Base-by-base conservation (phyloP, 805 yeast species). In the Lipomyces anomalus region DNA sequence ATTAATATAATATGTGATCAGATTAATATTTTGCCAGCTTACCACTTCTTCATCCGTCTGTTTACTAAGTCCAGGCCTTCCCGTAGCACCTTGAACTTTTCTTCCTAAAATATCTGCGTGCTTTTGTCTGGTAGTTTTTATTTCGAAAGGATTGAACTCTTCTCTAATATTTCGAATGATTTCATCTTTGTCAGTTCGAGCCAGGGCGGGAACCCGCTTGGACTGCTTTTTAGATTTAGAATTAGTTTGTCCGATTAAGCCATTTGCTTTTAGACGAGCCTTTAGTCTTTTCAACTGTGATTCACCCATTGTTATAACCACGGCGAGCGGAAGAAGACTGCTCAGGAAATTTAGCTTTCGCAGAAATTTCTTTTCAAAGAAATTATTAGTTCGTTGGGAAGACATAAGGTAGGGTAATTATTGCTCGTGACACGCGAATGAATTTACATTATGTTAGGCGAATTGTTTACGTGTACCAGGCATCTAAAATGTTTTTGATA, bases 91-190 rank as follows among this genome's bases (percentile, higher is more conserved):
- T 60, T 70, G 68, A 61, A 53, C 68, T 58, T 29, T 69, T 57
- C 52, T 42, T 63, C 80, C 56, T 57, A 69, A 48, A 58, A 73
- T 50, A 64, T 75, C 66, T 66, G 70, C 55, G 62, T 68, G 40
- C 61, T 87, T 88, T 45, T 75, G 74, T 51, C 82, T 73, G 48
- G 80, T 81, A 38, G 77, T 71, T 57, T 86, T 84, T 35, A 78
- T 72, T 58, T 89, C 97, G 65, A 92, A 92, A 16, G 94, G 92
- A 65, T 86, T 90, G 71, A 89, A 88, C 57, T 89, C 83, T 42
- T 77, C 79, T 59, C 97, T 75, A 50, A 90, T 84, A 42, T 73
- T 72, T 6, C 67, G 62, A 13, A 86, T 68, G 7, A 75, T 70
- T 36, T 71, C 65, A 38, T 75, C 76, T 50, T 74, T 78, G 58